phyloP scores from a whole-genome alignment of 179 eudicot genomes.

The Beta macrorhiza region DNA sequence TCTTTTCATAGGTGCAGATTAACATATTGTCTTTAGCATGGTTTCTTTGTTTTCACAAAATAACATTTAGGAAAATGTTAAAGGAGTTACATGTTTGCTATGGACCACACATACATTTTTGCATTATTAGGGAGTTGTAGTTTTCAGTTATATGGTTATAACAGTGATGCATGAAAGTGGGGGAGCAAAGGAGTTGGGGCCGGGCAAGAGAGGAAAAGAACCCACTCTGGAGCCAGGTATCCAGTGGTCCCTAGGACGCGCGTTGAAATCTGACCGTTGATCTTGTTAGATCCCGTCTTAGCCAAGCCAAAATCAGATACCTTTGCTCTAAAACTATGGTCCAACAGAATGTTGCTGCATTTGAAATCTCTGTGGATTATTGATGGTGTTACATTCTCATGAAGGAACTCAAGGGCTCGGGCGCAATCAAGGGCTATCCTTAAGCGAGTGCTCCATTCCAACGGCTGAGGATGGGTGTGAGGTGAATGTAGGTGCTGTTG shows the following conservation, averaged over 20 bases:
- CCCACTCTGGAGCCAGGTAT: constrained; percentile 96
- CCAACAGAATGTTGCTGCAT: constrained; percentile 70
- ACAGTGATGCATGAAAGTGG: constrained; percentile 31
- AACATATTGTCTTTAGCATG: constrained; percentile 22
- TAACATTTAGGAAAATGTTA: constrained; percentile 15
- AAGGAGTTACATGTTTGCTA: background rate
- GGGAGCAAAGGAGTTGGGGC: background rate
- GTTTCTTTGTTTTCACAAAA: constrained; percentile 1
- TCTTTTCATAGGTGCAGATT: constrained; percentile 3
- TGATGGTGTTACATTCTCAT: constrained; percentile 72
- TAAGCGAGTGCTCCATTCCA: constrained; percentile 76
- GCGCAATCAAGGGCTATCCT: constrained; percentile 93
- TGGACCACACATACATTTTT: constrained; percentile 33
- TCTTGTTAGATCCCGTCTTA: constrained; percentile 80
- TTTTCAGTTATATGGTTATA: constrained; percentile 28
- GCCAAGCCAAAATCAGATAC: constrained; percentile 91
- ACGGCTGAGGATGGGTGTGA: constrained; percentile 33
- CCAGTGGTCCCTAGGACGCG: constrained; percentile 95
- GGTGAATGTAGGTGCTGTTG: constrained; percentile 59
- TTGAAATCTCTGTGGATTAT: constrained; percentile 90
- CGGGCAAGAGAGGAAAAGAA: constrained; percentile 23
- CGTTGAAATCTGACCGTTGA: constrained; percentile 75
- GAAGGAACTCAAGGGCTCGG: constrained; percentile 81
- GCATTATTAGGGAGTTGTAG: constrained; percentile 29
- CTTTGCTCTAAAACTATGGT: constrained; percentile 73